phyloP scores from a whole-genome alignment of 2,329 filamentous ascomycete genomes.

The Botrytis paeoniae region DNA sequence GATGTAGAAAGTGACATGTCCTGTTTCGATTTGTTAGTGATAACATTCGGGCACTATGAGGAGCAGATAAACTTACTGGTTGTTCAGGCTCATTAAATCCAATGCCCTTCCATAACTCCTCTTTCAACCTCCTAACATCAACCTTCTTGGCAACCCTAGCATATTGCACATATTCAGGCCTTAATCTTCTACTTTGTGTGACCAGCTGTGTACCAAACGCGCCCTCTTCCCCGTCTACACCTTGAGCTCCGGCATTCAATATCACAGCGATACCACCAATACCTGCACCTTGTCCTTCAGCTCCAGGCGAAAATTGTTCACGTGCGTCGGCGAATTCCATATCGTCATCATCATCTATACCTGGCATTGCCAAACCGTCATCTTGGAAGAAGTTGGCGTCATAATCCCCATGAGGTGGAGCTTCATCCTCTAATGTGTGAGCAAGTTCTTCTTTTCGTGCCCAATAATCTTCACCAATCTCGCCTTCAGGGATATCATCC shows the following conservation, averaged over 20 bases:
- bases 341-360: conserved; percentile 60
- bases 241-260: conserved; percentile 48
- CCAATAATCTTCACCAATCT: conserved; percentile 97
- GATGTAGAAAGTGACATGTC: conserved; percentile 11
- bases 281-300: conserved; percentile 44
- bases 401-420: conserved; percentile 71
- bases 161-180: conserved; percentile 69
- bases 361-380: conserved; percentile 68
- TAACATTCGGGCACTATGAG: background rate
- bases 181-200: conserved; percentile 58
- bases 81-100: conserved; percentile 50
- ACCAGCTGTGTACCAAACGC: conserved; percentile 66
- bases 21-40: conserved; percentile 7
- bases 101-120: conserved; percentile 69
- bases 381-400: conserved; percentile 98
- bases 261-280: conserved; percentile 50
- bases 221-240: conserved; percentile 39
- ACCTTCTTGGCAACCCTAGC: conserved; percentile 70
- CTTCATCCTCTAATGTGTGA: conserved; percentile 52
- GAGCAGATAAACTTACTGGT: conserved; percentile 41
- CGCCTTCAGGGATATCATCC: conserved; percentile 61
- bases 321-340: conserved; percentile 76
- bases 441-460: conserved; percentile 61
- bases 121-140: conserved; percentile 65
- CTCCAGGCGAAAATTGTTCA: conserved; percentile 71